Evolutionary conservation across 257 asterid genomes (phyloP).

Genomic region (Echites panduratus): DNA sequence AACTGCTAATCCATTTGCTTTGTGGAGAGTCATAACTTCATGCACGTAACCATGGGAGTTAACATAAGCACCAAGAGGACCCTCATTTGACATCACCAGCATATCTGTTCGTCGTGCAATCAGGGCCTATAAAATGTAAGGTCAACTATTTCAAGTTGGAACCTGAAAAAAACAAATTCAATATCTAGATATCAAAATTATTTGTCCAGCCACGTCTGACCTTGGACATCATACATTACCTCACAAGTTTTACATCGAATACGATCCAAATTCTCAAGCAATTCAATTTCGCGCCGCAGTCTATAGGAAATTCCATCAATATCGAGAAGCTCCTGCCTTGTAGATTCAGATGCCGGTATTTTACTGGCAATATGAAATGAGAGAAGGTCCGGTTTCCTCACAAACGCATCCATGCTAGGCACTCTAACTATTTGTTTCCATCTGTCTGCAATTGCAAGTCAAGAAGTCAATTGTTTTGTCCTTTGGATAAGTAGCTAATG

Average conservation of each 20-base stretch:
- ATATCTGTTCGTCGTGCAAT: constrained; percentile 86
- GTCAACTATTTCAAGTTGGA: constrained; percentile 11
- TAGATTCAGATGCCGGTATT: constrained; percentile 81
- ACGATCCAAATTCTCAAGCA: constrained; percentile 82
- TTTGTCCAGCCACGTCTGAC: not conserved
- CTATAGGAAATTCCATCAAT: constrained; percentile 93
- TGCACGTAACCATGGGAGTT: constrained; percentile 85
- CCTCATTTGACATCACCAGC: constrained; percentile 94
- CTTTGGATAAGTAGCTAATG: not conserved
- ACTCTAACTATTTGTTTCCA: constrained; percentile 84
- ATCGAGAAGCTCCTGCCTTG: constrained; percentile 93
- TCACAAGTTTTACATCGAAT: constrained; percentile 73
- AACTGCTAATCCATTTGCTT: constrained; percentile 61
- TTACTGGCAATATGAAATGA: constrained; percentile 94
- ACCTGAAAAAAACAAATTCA: not conserved
- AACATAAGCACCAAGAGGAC: constrained; percentile 93
- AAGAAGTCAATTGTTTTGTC: not conserved
- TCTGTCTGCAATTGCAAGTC: constrained; percentile 47
- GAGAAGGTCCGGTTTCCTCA: constrained; percentile 81
- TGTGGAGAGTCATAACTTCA: constrained; percentile 79
- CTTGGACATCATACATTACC: constrained; percentile 36
- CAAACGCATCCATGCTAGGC: constrained; percentile 73
- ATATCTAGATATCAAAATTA: not conserved
- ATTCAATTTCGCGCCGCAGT: constrained; percentile 79
- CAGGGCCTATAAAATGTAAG: constrained; percentile 38